A percentile compares a stretch with the other conserved stretches of the same genome.
Evolutionary conservation across 2,329 filamentous ascomycete genomes (phyloP).

Genomic region (Diaporthe citriasiana): DNA sequence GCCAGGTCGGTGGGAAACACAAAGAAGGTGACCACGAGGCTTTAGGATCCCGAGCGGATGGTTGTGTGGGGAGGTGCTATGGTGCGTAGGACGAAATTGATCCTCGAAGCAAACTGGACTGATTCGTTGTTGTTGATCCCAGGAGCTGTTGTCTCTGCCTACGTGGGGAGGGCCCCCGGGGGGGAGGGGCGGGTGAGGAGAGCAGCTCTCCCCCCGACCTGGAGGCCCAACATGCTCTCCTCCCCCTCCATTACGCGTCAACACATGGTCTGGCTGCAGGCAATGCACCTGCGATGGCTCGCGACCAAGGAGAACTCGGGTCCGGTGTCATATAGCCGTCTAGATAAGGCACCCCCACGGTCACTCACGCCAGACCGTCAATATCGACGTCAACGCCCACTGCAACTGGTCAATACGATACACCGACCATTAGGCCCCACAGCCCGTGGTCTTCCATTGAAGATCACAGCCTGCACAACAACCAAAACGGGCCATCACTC

Average conservation of each 20-base stretch:
- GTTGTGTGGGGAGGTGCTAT: slow-evolving; percentile 33
- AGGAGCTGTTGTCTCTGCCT: slow-evolving; percentile 18
- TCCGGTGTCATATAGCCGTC: slow-evolving; percentile 7
- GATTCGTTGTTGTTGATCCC: slow-evolving; percentile 27
- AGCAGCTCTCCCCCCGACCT: background rate
- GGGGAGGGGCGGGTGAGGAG: background rate
- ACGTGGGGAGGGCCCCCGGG: background rate
- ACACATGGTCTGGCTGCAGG: background rate
- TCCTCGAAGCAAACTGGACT: slow-evolving; percentile 25
- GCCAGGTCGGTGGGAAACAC: background rate
- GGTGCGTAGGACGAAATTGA: slow-evolving; percentile 35
- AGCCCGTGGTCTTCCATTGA: slow-evolving; percentile 7
- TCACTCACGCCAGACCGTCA: background rate
- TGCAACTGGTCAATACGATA: background rate
- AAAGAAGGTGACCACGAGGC: slow-evolving; percentile 6
- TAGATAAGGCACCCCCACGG: slow-evolving; percentile 17
- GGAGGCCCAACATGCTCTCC: background rate
- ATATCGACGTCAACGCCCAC: background rate
- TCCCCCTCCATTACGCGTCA: slow-evolving; percentile 27
- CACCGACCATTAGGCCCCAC: background rate
- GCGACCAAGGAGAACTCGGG: background rate
- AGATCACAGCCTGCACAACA: slow-evolving; percentile 18
- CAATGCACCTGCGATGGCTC: slow-evolving; percentile 3
- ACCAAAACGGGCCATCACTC: background rate
- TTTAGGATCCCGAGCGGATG: slow-evolving; percentile 25